Evolutionary conservation across 768 basidiomycete species (phyloP).

Genomic region (Tubosaeta brunneosetosa): DNA sequence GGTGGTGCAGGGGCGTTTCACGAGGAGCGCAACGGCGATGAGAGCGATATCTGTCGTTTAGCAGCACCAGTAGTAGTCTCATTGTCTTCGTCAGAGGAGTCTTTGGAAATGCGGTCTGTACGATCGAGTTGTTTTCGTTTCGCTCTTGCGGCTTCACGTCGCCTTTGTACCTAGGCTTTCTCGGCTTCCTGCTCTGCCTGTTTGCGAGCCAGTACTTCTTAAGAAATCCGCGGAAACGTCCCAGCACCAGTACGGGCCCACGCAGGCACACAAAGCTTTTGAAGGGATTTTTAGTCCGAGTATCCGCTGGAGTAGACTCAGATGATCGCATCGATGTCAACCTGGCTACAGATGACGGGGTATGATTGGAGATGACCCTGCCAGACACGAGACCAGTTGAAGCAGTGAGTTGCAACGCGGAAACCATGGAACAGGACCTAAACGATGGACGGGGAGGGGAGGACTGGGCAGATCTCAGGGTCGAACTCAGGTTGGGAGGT

Average conservation of each 20-base stretch:
- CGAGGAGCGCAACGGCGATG: background rate
- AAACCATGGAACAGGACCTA: conserved; percentile 2
- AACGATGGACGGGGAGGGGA: conserved; percentile 22
- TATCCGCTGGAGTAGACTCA: background rate
- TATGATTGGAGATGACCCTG: background rate
- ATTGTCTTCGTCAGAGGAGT: conserved; percentile 23
- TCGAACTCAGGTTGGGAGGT: background rate
- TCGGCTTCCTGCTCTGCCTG: conserved; percentile 29
- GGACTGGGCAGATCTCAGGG: conserved; percentile 9
- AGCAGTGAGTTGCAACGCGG: background rate
- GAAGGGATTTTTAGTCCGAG: conserved; percentile 15
- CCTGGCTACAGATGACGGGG: background rate
- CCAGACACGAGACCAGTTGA: background rate
- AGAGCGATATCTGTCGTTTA: background rate
- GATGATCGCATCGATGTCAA: background rate
- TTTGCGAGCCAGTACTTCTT: conserved; percentile 43
- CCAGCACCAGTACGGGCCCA: conserved; percentile 72
- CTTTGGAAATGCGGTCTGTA: conserved; percentile 12
- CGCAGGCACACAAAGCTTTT: conserved; percentile 57
- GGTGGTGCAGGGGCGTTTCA: conserved; percentile 4
- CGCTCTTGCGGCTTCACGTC: conserved; percentile 20
- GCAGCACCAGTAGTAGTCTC: background rate
- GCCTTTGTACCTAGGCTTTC: conserved; percentile 20
- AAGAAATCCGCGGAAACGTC: conserved; percentile 59
- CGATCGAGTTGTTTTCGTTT: conserved; percentile 13